phyloP scores from a whole-genome alignment of 768 basidiomycete species.

The Russula dissimulans region DNA sequence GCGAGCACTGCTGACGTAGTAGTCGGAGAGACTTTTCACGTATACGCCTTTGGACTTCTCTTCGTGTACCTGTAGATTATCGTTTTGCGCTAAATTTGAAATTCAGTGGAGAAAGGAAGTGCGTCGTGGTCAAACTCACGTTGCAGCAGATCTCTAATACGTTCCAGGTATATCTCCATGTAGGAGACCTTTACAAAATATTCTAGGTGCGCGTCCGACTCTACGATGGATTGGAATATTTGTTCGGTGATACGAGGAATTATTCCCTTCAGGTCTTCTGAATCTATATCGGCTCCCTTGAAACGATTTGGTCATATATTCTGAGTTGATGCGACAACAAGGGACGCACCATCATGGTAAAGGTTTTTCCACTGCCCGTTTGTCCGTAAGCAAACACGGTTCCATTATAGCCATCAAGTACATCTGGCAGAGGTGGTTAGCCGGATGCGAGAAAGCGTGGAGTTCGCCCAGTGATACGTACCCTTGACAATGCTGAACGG shows the following conservation, averaged over 20 bases:
- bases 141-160: slow-evolving; percentile 87
- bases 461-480: slow-evolving; percentile 24
- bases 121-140: slow-evolving; percentile 51
- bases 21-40: slow-evolving; percentile 94
- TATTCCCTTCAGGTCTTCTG: slow-evolving; percentile 86
- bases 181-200: slow-evolving; percentile 99
- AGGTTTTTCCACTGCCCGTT: slow-evolving; percentile 85
- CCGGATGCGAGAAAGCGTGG: not conserved
- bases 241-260: slow-evolving; percentile 98
- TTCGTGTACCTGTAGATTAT: slow-evolving; percentile 97
- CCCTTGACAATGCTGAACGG: slow-evolving; percentile 76
- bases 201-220: slow-evolving; percentile 90
- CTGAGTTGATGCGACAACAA: not conserved
- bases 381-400: slow-evolving; percentile 87
- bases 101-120: not conserved
- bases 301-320: not conserved
- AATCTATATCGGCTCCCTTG: slow-evolving; percentile 96
- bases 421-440: slow-evolving; percentile 49
- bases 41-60: slow-evolving; percentile 97
- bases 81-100: slow-evolving; percentile 68
- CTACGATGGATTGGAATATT: slow-evolving; percentile 95
- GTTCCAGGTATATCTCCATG: slow-evolving; percentile 99
- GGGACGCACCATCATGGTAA: slow-evolving; percentile 89
- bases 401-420: slow-evolving; percentile 97
- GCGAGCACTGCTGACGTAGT: slow-evolving; percentile 90